A percentile compares a stretch with the other conserved stretches of the same genome.
phyloP scores from a whole-genome alignment of 2,329 filamentous ascomycete species.

The Knoxdaviesia proteae region DNA sequence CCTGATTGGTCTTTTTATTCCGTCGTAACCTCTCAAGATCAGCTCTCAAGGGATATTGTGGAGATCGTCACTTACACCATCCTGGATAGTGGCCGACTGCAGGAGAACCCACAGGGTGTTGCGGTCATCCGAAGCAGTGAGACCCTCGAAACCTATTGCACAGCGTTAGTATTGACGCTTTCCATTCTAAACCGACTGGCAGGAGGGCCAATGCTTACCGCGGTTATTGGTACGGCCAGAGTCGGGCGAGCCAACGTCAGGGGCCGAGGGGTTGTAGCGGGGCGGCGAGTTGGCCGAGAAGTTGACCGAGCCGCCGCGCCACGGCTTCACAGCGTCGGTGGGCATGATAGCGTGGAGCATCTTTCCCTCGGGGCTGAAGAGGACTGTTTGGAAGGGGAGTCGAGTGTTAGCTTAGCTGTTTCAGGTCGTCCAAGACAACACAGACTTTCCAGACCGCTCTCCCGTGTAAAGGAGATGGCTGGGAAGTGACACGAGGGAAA shows the following conservation, averaged over 20 bases:
- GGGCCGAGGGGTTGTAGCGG: conserved; percentile 28
- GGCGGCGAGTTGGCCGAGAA: conserved; percentile 46
- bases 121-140: conserved; percentile 41
- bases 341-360: not conserved
- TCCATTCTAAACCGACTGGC: too few species aligned
- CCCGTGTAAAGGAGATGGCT: too few species aligned
- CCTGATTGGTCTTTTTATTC: too few species aligned
- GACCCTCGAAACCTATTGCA: conserved; percentile 39
- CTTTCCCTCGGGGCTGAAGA: not conserved
- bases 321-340: not conserved
- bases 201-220: too few species aligned
- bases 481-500: too few species aligned
- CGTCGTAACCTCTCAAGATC: too few species aligned
- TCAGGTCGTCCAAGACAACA: too few species aligned
- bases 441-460: too few species aligned
- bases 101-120: conserved; percentile 43
- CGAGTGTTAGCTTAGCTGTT: too few species aligned
- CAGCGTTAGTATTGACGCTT: too few species aligned
- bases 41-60: too few species aligned
- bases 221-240: conserved; percentile 52
- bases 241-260: conserved; percentile 33
- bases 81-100: conserved; percentile 33
- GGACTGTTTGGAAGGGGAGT: not conserved
- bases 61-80: conserved; percentile 5
- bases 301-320: conserved; percentile 11